These are phyloP conservation scores for Myxozyma vanderwaltii DNA, from an alignment of 805 yeast genomes.

Conservation along the genomic window DNA sequence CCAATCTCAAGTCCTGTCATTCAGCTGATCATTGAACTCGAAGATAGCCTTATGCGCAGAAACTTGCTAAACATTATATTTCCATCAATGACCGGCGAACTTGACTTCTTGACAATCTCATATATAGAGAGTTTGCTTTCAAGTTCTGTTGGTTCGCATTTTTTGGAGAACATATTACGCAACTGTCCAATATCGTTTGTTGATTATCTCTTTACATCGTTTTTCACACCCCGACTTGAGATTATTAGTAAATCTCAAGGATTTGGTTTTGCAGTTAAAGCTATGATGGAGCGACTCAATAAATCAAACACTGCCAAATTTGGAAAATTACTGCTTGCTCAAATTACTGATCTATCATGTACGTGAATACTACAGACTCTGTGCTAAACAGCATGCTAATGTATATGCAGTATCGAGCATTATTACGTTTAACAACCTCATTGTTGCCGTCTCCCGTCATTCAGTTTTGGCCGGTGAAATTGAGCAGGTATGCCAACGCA, in stretches of 20 bases:
- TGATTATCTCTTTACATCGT: conserved; percentile 66
- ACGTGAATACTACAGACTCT: background rate
- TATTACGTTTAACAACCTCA: conserved; percentile 9
- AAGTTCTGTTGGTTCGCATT: conserved; percentile 92
- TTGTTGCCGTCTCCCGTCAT: conserved; percentile 10
- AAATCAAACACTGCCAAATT: conserved; percentile 4
- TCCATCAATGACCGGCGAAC: conserved; percentile 16
- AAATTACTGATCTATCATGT: conserved; percentile 19
- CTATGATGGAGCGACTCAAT: conserved; percentile 55
- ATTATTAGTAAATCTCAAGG: conserved; percentile 78
- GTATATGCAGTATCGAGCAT: conserved; percentile 7
- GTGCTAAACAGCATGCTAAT: background rate
- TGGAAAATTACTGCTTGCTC: conserved; percentile 4
- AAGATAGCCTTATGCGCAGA: conserved; percentile 64
- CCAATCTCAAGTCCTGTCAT: conserved; percentile 85
- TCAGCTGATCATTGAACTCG: conserved; percentile 75
- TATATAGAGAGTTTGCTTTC: conserved; percentile 81
- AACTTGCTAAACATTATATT: conserved; percentile 20
- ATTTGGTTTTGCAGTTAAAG: conserved; percentile 80
- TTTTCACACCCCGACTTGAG: conserved; percentile 72
- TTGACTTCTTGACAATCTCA: conserved; percentile 42
- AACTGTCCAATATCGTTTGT: conserved; percentile 68
- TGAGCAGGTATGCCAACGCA: background rate
- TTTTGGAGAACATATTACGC: conserved; percentile 70
- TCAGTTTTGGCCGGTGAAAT: conserved; percentile 2